Evolutionary conservation across 345 rosid species (phyloP).

Genomic region (Xanthoceras sorbifolium): DNA sequence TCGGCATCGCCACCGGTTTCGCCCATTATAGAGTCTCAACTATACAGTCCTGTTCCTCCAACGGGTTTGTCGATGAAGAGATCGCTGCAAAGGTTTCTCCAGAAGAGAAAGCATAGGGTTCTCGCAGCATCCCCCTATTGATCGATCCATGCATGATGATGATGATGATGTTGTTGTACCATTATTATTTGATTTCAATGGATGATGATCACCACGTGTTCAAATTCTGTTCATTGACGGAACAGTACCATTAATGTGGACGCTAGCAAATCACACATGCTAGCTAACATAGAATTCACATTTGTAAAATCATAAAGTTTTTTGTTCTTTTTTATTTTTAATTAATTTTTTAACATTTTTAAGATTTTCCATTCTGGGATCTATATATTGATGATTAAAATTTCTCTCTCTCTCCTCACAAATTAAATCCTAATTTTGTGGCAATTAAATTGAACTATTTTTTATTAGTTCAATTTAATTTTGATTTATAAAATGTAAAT

Average conservation of each 20-base stretch:
- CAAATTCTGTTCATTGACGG: background rate
- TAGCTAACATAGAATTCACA: background rate
- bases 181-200: background rate
- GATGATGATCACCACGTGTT: background rate
- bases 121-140: constrained; percentile 23
- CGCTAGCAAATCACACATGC: no score
- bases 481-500: no score
- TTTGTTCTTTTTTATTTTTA: no score
- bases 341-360: background rate
- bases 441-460: no score
- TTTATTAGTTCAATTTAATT: no score
- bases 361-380: background rate
- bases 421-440: no score
- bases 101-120: constrained; percentile 33
- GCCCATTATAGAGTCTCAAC: background rate
- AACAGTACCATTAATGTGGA: background rate
- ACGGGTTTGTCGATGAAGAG: constrained; percentile 37
- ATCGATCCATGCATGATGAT: background rate
- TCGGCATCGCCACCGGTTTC: background rate
- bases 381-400: no score
- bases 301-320: background rate
- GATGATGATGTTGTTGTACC: background rate
- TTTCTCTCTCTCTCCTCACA: no score
- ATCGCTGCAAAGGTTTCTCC: constrained; percentile 45
- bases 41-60: constrained; percentile 11